Conservation (phyloP, 108 stramenopile species). For the Pseudonitzschia pungens region DNA sequence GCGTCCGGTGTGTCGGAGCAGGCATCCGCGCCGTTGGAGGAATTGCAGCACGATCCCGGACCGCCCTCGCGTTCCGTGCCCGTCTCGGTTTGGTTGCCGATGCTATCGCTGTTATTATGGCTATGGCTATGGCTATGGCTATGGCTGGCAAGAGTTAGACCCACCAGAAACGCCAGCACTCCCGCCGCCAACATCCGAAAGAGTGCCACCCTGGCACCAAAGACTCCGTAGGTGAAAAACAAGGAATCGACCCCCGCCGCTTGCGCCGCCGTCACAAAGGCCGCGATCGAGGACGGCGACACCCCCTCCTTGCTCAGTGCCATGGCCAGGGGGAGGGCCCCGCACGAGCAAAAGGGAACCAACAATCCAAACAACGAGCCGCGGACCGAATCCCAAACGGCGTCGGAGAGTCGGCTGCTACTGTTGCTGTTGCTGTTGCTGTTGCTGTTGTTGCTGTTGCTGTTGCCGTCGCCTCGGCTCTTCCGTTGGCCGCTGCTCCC, state of each 20-base stretch:
- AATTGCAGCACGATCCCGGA: background rate
- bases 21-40: background rate
- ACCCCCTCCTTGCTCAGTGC: constrained; percentile 17
- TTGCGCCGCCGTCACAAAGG: constrained; percentile 36
- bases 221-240: constrained; percentile 25
- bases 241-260: constrained; percentile 25
- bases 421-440: background rate
- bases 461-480: no score
- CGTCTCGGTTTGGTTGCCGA: background rate
- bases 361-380: constrained; percentile 24
- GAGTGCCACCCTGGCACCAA: constrained; percentile 22
- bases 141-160: constrained; percentile 2
- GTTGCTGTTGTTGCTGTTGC: background rate
- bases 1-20: background rate
- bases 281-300: constrained; percentile 23
- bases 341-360: constrained; percentile 38
- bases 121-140: background rate
- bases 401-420: no score
- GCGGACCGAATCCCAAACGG: background rate
- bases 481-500: background rate
- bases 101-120: background rate
- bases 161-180: constrained; percentile 22
- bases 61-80: background rate
- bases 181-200: constrained; percentile 15
- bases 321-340: constrained; percentile 27